Evolutionary conservation across 805 yeast species (phyloP).

Genomic region (Ogataea dorogensis): DNA sequence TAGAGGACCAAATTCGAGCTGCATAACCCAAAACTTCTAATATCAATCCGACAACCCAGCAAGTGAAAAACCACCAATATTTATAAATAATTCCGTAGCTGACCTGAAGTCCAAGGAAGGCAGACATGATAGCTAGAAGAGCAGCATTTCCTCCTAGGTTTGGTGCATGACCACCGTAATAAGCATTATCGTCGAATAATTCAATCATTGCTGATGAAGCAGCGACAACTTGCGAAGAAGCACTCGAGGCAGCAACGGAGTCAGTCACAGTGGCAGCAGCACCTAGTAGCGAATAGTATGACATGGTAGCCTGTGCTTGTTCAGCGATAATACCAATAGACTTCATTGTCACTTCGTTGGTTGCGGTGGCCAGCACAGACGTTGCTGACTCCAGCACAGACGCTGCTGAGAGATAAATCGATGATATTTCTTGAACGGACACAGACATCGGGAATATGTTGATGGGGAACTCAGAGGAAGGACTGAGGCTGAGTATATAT

Average conservation of each 20-base stretch:
- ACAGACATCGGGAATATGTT: not conserved
- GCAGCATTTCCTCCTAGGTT: slow-evolving; percentile 58
- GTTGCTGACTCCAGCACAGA: slow-evolving; percentile 13
- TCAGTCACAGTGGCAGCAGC: slow-evolving; percentile 28
- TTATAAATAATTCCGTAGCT: slow-evolving; percentile 42
- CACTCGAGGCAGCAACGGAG: slow-evolving; percentile 10
- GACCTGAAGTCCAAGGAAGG: slow-evolving; percentile 45
- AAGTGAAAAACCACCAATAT: slow-evolving; percentile 66
- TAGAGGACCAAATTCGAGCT: slow-evolving; percentile 53
- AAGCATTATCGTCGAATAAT: slow-evolving; percentile 18
- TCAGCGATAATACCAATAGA: slow-evolving; percentile 8
- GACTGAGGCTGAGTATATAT: not conserved
- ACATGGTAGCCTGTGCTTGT: slow-evolving; percentile 29
- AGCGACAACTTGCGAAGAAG: slow-evolving; percentile 20
- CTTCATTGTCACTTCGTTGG: slow-evolving; percentile 7
- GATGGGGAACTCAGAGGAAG: not conserved
- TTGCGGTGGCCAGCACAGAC: slow-evolving; percentile 19
- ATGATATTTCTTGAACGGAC: not conserved
- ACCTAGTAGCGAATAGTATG: slow-evolving; percentile 27
- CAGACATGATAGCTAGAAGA: slow-evolving; percentile 53
- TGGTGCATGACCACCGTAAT: slow-evolving; percentile 47
- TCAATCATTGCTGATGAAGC: slow-evolving; percentile 24
- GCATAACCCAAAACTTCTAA: slow-evolving; percentile 69
- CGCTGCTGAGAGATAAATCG: slow-evolving; percentile 14
- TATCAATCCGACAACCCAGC: slow-evolving; percentile 55